A percentile compares a stretch with the other conserved stretches of the same genome.
Conservation (phyloP, 2,329 filamentous ascomycete species). For the Dactylellina drechsleri region DNA sequence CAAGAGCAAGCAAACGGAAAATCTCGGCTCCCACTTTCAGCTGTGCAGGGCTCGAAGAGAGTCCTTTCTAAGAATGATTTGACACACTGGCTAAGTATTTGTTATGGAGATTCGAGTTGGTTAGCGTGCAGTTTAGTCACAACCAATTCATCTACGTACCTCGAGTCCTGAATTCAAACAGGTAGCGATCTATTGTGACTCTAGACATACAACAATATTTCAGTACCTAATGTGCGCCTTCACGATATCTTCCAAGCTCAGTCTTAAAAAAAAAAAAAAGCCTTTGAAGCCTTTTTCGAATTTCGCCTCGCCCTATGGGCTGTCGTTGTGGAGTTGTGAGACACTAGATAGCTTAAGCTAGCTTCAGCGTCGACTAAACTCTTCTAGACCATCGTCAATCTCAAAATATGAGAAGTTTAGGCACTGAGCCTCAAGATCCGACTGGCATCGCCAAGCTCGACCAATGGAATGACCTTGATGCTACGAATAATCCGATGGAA, state of each 20-base stretch:
- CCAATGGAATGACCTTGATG: constrained; percentile 24
- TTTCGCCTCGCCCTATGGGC: no score
- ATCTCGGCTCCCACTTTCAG: constrained; percentile 25
- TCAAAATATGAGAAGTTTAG: not conserved
- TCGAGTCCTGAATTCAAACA: no score
- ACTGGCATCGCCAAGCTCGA: constrained; percentile 24
- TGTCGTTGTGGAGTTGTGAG: not conserved
- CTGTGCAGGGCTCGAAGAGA: constrained; percentile 20
- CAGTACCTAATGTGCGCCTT: no score
- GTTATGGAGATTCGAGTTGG: constrained; percentile 1
- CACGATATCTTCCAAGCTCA: no score
- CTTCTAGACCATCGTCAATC: not conserved
- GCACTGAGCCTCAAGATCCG: constrained; percentile 39
- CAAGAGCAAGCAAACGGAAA: constrained; percentile 10
- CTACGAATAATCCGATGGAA: constrained; percentile 20
- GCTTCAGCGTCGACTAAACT: not conserved
- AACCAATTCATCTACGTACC: no score
- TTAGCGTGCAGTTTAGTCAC: no score
- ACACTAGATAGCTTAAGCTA: constrained; percentile 3
- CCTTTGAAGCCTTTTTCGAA: no score
- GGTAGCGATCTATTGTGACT: no score
- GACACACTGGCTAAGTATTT: not conserved
- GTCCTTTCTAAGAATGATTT: not conserved
- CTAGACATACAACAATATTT: no score
- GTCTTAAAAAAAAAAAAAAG: no score